Evolutionary conservation across 495 filamentous ascomycete species (phyloP).

Genomic region (Podospora comata): DNA sequence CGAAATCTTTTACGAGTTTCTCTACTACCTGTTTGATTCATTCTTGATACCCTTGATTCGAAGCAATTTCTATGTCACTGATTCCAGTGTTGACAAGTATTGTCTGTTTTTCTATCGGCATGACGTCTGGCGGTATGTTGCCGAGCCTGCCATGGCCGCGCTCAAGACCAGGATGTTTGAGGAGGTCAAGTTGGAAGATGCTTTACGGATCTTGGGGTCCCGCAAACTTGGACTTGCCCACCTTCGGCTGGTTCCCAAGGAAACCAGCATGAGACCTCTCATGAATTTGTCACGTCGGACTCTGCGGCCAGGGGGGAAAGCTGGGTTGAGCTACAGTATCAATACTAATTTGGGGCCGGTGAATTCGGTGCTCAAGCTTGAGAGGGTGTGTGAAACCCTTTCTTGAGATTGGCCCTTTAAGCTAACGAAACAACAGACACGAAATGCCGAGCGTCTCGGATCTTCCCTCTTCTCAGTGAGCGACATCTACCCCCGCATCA

Average conservation of each 20-base stretch:
- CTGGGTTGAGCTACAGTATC: conserved; percentile 67
- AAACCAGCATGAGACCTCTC: conserved; percentile 66
- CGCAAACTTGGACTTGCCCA: conserved; percentile 71
- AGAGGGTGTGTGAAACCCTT: conserved; percentile 50
- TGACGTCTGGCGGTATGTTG: conserved; percentile 78
- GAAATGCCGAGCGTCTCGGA: conserved; percentile 62
- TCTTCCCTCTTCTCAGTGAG: conserved; percentile 74
- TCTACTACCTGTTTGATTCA: conserved; percentile 92
- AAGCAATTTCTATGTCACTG: conserved; percentile 89
- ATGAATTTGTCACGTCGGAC: conserved; percentile 73
- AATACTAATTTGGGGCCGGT: conserved; percentile 77
- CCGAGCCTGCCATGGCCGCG: conserved; percentile 64
- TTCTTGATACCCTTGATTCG: conserved; percentile 84
- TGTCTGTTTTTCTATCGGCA: conserved; percentile 92
- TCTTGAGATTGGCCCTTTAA: neutral
- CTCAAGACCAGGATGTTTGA: conserved; percentile 78
- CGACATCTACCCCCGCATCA: conserved; percentile 77
- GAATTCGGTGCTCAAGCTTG: conserved; percentile 71
- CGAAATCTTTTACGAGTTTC: conserved; percentile 76
- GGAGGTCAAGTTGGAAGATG: conserved; percentile 61
- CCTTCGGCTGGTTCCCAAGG: conserved; percentile 77
- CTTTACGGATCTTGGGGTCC: conserved; percentile 55
- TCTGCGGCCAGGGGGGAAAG: conserved; percentile 51
- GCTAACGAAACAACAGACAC: conserved; percentile 35
- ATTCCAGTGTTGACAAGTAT: conserved; percentile 76